Evolutionary conservation across 2,329 filamentous ascomycete species (phyloP).

Genomic region (Exophiala mesophila): DNA sequence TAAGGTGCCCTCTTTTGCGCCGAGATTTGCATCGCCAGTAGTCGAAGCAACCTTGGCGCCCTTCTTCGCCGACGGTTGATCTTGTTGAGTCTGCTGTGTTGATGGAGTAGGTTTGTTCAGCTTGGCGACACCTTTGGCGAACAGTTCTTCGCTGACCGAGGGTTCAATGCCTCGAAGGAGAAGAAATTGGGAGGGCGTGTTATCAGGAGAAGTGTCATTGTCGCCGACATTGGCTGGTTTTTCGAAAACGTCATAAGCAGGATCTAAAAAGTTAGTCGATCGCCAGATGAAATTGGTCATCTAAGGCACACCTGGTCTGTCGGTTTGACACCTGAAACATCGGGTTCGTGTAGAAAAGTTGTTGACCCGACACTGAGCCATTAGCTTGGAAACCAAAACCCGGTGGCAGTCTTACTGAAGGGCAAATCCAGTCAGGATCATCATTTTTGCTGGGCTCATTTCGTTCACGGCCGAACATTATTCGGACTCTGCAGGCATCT

Average conservation of each 20-base stretch:
- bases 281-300: neutral
- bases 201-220: slow-evolving; percentile 51
- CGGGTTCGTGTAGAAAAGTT: slow-evolving; percentile 54
- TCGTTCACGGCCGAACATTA: slow-evolving; percentile 51
- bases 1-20: slow-evolving; percentile 69
- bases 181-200: slow-evolving; percentile 67
- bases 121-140: slow-evolving; percentile 68
- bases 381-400: neutral
- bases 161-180: slow-evolving; percentile 67
- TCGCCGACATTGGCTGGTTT: slow-evolving; percentile 49
- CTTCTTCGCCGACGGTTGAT: slow-evolving; percentile 33
- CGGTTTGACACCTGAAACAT: slow-evolving; percentile 57
- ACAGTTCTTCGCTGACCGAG: slow-evolving; percentile 65
- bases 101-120: slow-evolving; percentile 56
- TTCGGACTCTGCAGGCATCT: slow-evolving; percentile 43
- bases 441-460: slow-evolving; percentile 46
- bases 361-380: slow-evolving; percentile 47
- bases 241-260: slow-evolving; percentile 12
- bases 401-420: slow-evolving; percentile 10
- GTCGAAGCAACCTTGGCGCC: slow-evolving; percentile 51
- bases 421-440: slow-evolving; percentile 55
- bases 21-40: slow-evolving; percentile 57
- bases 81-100: slow-evolving; percentile 33
- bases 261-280: slow-evolving; percentile 9
- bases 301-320: slow-evolving; percentile 44